Evolutionary conservation across 1,139 yeast genomes (phyloP), one percentile per base, ranked within the genome.

Genomic region (Pichia sp.): DNA sequence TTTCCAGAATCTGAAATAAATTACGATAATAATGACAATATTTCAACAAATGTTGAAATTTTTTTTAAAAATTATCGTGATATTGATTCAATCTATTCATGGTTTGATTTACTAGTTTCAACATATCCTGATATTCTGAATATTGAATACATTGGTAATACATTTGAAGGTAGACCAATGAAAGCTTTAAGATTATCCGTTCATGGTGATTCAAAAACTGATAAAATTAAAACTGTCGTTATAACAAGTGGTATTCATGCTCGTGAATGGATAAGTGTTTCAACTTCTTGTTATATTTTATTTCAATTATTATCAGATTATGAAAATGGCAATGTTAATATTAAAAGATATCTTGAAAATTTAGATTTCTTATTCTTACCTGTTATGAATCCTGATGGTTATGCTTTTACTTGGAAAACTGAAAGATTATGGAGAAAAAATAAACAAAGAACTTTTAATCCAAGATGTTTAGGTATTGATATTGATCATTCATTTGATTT

Each of bases 361-460:
- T 65, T 87, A 51, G 92, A 87, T 59, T 85, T 86, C 58, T 61
- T 85, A 32, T 79, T 87, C 52, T 71, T 87, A 35, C 97, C 97
- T 0, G 85, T 87, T 10, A 73, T 80, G 63, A 89, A 89, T 59
- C 96, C 96, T 0, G 97, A 89, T 63, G 97, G 97, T 0, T 89
- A 89, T 60, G 87, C 70, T 12, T 83, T 83, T 61, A 73, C 95
- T 2, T 89, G 96, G 96, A 71, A 70, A 5, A 60, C 67, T 32
- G 96, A 89, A 60, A 69, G 97, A 46, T 68, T 89, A 51, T 89
- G 97, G 97, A 70, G 95, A 40, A 89, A 89, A 61, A 89, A 87
- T 64, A 74, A 96, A 51, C 96, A 89, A 64, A 75, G 76, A 43
- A 84, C 95, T 0, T 73, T 70, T 33, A 65, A 77, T 42, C 79